A percentile compares a stretch with the other conserved stretches of the same genome.
Evolutionary conservation across 1,284 basidiomycete species (phyloP).

Genomic region (Tranzscheliella williamsii): DNA sequence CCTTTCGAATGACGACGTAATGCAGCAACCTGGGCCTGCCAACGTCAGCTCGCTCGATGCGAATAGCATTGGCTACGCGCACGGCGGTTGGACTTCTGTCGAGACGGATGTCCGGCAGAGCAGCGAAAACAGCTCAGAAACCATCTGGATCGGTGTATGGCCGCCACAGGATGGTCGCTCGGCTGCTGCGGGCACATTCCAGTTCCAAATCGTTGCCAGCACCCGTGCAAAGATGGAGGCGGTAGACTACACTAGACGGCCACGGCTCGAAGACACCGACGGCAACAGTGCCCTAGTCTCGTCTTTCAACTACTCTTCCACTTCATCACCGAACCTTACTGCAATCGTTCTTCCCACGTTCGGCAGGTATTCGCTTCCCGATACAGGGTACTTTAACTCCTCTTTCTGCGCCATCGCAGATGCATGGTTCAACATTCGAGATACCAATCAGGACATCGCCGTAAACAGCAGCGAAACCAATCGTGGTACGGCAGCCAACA

Average conservation of each 20-base stretch:
- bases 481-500: constrained; percentile 32
- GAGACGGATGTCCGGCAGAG: constrained; percentile 18
- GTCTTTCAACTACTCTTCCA: constrained; percentile 47
- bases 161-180: constrained; percentile 43
- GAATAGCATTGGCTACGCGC: constrained; percentile 26
- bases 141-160: constrained; percentile 52
- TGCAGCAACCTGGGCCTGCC: constrained; percentile 36
- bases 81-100: constrained; percentile 47
- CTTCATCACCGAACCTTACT: constrained; percentile 43
- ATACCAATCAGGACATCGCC: constrained; percentile 4
- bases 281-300: constrained; percentile 53
- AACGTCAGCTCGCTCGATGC: constrained; percentile 25
- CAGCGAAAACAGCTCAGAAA: constrained; percentile 29
- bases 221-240: constrained; percentile 38
- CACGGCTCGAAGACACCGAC: constrained; percentile 59
- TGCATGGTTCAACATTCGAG: constrained; percentile 22
- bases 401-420: constrained; percentile 59
- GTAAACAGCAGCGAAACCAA: constrained; percentile 48
- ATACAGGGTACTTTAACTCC: constrained; percentile 51
- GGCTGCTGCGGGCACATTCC: constrained; percentile 27
- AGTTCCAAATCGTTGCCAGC: constrained; percentile 34
- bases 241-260: constrained; percentile 26
- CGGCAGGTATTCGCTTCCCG: constrained; percentile 34
- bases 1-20: constrained; percentile 31
- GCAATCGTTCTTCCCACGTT: constrained; percentile 52